Conservation (phyloP, 768 basidiomycete species). For the Pisolithus marmoratus region DNA sequence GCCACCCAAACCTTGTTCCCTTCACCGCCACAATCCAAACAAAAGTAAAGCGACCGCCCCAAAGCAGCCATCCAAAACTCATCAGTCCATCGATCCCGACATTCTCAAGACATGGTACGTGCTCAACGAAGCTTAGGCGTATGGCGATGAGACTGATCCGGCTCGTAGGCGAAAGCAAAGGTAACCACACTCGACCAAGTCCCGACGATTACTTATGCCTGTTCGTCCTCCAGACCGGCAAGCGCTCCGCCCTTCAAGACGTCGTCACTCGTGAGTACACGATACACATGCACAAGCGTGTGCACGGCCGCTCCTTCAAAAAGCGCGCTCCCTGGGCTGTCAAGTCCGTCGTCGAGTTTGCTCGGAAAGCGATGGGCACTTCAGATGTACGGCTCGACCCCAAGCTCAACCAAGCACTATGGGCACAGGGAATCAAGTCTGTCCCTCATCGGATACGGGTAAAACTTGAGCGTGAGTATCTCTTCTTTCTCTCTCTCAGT, state of each 20-base stretch:
- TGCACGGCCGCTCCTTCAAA: constrained; percentile 92
- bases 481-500: background rate
- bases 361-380: constrained; percentile 94
- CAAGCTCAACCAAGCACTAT: constrained; percentile 92
- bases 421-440: constrained; percentile 90
- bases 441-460: constrained; percentile 91
- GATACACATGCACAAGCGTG: constrained; percentile 93
- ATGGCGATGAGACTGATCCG: constrained; percentile 8
- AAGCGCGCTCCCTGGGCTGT: constrained; percentile 96
- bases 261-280: constrained; percentile 99
- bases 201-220: background rate
- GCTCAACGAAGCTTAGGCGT: background rate
- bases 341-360: constrained; percentile 90
- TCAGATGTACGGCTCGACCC: constrained; percentile 91
- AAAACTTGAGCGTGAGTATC: constrained; percentile 80
- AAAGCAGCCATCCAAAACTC: constrained; percentile 23
- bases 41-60: constrained; percentile 31
- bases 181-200: constrained; percentile 23
- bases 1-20: constrained; percentile 57
- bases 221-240: constrained; percentile 49
- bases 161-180: constrained; percentile 37
- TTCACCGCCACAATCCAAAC: constrained; percentile 36
- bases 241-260: constrained; percentile 96
- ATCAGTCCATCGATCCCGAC: constrained; percentile 50
- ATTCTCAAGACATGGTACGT: constrained; percentile 68